Evolutionary conservation across 225 moss, liverwort and hornwort genomes (phyloP).

Genomic region (Ulota crispa): DNA sequence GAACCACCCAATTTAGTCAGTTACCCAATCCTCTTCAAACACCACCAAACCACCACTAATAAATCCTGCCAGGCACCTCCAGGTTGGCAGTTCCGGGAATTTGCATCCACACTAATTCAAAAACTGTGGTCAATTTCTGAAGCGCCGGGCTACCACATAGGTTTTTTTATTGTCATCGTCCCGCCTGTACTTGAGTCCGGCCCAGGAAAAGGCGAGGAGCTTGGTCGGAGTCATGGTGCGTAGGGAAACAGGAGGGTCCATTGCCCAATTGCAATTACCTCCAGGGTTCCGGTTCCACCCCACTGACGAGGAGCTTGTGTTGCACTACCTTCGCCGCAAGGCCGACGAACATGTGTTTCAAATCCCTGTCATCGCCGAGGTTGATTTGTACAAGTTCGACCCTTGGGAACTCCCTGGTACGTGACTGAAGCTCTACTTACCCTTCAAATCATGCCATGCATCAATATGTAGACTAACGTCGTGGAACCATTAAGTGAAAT

Average conservation of each 20-base stretch:
- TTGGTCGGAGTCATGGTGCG: conserved; percentile 27
- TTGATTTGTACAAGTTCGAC: conserved; percentile 93
- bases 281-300: conserved; percentile 96
- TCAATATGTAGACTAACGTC: not conserved
- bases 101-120: not conserved
- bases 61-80: not conserved
- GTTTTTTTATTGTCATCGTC: not conserved
- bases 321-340: conserved; percentile 77
- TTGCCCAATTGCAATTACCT: conserved; percentile 70
- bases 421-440: not conserved
- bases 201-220: not conserved
- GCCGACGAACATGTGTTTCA: conserved; percentile 62
- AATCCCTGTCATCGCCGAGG: conserved; percentile 78
- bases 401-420: conserved; percentile 94
- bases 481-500: not conserved
- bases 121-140: not conserved
- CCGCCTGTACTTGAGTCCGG: not conserved
- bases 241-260: conserved; percentile 49
- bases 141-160: not conserved
- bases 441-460: not conserved
- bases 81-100: not conserved
- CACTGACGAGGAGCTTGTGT: conserved; percentile 89
- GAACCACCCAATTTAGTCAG: conserved; percentile 48
- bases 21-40: not conserved
- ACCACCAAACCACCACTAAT: not conserved